Conservation (phyloP, 768 basidiomycete species). For the Mycena galopus region DNA sequence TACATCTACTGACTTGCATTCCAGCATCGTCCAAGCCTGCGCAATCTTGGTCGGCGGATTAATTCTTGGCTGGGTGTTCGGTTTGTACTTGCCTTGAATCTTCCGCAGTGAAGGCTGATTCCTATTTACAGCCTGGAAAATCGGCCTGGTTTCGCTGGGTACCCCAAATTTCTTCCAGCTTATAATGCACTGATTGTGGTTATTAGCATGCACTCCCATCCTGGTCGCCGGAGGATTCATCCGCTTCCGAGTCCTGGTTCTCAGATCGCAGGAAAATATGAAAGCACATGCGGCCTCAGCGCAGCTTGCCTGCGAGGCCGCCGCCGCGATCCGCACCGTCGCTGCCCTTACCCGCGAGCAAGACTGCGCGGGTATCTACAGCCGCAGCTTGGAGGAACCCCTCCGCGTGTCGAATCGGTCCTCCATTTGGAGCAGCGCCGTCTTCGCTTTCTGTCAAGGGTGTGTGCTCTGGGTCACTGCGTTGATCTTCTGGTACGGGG, state of each 20-base stretch:
- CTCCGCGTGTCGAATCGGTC: too few species aligned
- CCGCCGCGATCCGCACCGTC: conserved; percentile 89
- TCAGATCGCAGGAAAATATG: too few species aligned
- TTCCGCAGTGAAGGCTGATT: too few species aligned
- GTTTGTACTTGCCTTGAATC: too few species aligned
- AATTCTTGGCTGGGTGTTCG: too few species aligned
- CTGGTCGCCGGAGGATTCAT: neutral
- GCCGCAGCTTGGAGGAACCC: conserved; percentile 54
- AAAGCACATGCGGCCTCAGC: conserved; percentile 84
- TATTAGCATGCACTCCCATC: neutral
- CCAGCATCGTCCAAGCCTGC: too few species aligned
- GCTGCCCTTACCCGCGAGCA: conserved; percentile 90
- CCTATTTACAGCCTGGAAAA: neutral
- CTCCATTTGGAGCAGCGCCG: neutral
- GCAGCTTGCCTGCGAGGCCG: conserved; percentile 92
- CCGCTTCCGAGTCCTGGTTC: neutral
- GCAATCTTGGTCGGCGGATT: too few species aligned
- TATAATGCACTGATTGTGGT: neutral
- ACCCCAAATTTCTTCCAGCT: neutral
- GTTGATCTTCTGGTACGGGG: conserved; percentile 29
- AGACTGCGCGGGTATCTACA: conserved; percentile 78
- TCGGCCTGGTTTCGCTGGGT: neutral
- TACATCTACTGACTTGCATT: too few species aligned
- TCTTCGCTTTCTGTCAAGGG: neutral
- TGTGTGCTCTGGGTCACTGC: neutral